Conservation (phyloP, 2,329 filamentous ascomycete species). For the Aspergillus sp. region DNA sequence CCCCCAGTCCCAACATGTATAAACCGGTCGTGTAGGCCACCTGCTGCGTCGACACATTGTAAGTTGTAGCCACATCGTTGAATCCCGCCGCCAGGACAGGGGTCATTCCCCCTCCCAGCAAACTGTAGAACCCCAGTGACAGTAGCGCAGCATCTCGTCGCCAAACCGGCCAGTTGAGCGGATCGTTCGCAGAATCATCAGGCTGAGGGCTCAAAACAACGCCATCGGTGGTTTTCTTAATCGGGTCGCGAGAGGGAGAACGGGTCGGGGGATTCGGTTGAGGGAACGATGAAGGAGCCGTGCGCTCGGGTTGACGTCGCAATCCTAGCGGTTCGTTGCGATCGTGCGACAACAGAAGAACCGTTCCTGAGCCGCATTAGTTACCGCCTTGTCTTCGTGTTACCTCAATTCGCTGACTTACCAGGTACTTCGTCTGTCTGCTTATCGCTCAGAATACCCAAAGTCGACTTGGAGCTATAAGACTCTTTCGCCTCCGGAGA, state of each 20-base stretch:
- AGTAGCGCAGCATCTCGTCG: slow-evolving; percentile 72
- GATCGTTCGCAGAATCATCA: slow-evolving; percentile 83
- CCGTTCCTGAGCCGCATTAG: slow-evolving; percentile 44
- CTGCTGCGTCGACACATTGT: slow-evolving; percentile 59
- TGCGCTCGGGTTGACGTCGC: slow-evolving; percentile 55
- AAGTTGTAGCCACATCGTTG: slow-evolving; percentile 64
- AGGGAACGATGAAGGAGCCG: slow-evolving; percentile 50
- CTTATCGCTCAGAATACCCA: slow-evolving; percentile 79
- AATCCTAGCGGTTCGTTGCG: slow-evolving; percentile 58
- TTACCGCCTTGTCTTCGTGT: slow-evolving; percentile 1
- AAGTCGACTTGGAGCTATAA: slow-evolving; percentile 44
- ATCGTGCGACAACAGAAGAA: slow-evolving; percentile 54
- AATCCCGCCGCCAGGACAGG: slow-evolving; percentile 87
- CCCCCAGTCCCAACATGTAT: slow-evolving; percentile 87
- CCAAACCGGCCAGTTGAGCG: slow-evolving; percentile 83
- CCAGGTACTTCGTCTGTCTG: slow-evolving; percentile 82
- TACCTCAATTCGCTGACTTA: slow-evolving; percentile 33
- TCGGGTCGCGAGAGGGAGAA: slow-evolving; percentile 34
- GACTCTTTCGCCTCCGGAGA: not conserved
- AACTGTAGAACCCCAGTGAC: slow-evolving; percentile 83
- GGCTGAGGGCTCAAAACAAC: slow-evolving; percentile 90
- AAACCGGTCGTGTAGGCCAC: slow-evolving; percentile 85
- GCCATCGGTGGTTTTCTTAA: slow-evolving; percentile 75
- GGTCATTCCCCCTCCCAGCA: slow-evolving; percentile 89
- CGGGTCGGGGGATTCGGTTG: slow-evolving; percentile 36